Conservation (phyloP, 177 flowering plant genomes). For the Vitis hybrid region DNA sequence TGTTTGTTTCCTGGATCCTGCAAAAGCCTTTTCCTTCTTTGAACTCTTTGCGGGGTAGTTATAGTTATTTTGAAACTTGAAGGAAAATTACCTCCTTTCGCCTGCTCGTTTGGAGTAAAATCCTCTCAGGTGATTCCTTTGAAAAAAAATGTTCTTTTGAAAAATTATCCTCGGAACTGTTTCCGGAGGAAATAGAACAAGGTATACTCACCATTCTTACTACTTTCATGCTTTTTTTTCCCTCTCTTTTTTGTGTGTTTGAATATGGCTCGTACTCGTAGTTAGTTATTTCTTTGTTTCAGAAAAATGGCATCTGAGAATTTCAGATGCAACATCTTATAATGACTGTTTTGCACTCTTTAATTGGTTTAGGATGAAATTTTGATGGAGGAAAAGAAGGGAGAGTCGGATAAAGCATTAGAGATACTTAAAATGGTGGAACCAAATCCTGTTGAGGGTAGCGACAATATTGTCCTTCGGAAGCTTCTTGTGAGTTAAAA, state of each 20-base stretch:
- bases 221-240: neutral
- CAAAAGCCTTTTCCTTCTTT: neutral
- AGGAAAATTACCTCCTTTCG: no score
- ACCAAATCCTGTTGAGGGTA: conserved; percentile 25
- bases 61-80: no score
- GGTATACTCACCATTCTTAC: neutral
- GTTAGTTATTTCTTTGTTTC: neutral
- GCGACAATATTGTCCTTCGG: conserved; percentile 63
- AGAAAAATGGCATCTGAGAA: neutral
- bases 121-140: no score
- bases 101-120: no score
- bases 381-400: conserved; percentile 19
- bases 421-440: conserved; percentile 18
- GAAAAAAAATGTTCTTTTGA: no score
- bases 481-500: conserved; percentile 85
- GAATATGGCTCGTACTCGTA: neutral
- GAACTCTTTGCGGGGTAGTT: neutral
- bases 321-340: neutral
- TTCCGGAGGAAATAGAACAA: no score
- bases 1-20: neutral
- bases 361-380: conserved; percentile 21
- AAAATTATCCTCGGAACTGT: no score
- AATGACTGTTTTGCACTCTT: neutral
- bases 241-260: neutral
- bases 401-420: conserved; percentile 2